Percentiles rank a stretch among this genome's conserved stretches.
phyloP scores from a whole-genome alignment of 2,329 filamentous ascomycete species.

The Monosporascus sp. region DNA sequence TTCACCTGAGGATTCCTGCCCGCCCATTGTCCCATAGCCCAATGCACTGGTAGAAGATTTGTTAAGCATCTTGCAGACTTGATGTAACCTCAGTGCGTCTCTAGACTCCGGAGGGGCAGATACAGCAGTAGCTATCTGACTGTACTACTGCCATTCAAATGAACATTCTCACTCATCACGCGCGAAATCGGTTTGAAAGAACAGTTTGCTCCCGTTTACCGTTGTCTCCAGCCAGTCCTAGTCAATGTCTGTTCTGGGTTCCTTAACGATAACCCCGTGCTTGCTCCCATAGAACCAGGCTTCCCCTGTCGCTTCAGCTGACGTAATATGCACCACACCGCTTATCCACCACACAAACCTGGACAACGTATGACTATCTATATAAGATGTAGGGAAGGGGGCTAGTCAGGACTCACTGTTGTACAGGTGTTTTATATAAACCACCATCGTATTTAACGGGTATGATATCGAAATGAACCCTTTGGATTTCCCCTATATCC shows the following conservation, averaged over 20 bases:
- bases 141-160: too few relatives aligned
- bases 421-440: neutral
- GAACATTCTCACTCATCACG: too few relatives aligned
- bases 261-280: neutral
- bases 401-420: neutral
- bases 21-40: too few relatives aligned
- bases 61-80: too few relatives aligned
- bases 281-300: neutral
- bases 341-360: neutral
- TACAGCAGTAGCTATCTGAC: too few relatives aligned
- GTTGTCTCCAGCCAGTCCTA: neutral
- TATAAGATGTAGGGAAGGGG: neutral
- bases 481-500: neutral
- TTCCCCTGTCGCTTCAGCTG: neutral
- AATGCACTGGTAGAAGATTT: too few relatives aligned
- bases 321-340: neutral
- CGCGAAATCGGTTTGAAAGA: too few relatives aligned
- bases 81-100: too few relatives aligned
- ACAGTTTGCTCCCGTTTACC: neutral
- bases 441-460: neutral
- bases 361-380: neutral
- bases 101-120: too few relatives aligned
- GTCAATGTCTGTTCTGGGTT: neutral
- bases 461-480: neutral
- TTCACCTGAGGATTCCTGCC: too few relatives aligned